phyloP scores from a whole-genome alignment of 805 yeast species.

The Debaryomyces castellii region DNA sequence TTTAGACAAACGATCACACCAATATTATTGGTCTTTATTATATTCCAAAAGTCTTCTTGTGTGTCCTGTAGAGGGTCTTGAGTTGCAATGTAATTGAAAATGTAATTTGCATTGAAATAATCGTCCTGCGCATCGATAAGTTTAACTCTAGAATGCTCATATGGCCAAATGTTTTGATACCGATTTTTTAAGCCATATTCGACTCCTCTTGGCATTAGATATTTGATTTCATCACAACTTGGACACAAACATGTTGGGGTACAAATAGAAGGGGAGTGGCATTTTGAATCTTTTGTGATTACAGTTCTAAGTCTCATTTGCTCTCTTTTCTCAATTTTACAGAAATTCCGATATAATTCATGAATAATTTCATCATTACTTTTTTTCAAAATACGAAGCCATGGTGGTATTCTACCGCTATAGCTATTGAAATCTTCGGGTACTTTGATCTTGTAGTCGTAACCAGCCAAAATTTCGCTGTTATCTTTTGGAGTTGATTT shows the following conservation, averaged over 20 bases:
- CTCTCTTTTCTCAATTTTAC: slow-evolving; percentile 38
- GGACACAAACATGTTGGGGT: slow-evolving; percentile 44
- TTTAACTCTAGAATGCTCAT: slow-evolving; percentile 47
- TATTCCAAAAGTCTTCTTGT: slow-evolving; percentile 44
- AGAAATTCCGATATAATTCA: slow-evolving; percentile 29
- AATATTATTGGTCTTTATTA: slow-evolving; percentile 33
- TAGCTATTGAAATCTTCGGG: slow-evolving; percentile 15
- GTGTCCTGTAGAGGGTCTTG: slow-evolving; percentile 45
- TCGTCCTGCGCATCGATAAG: slow-evolving; percentile 32
- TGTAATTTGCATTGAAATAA: slow-evolving; percentile 47
- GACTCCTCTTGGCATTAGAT: slow-evolving; percentile 42
- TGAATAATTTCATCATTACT: slow-evolving; percentile 20
- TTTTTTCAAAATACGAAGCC: slow-evolving; percentile 27
- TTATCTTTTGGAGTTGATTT: slow-evolving; percentile 1
- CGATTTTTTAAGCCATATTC: slow-evolving; percentile 46
- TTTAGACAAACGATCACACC: slow-evolving; percentile 37
- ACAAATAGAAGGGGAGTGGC: slow-evolving; percentile 24
- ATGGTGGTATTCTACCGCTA: slow-evolving; percentile 25
- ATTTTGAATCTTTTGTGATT: slow-evolving; percentile 16
- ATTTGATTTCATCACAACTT: slow-evolving; percentile 38
- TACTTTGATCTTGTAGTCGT: slow-evolving; percentile 22
- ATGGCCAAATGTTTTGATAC: slow-evolving; percentile 49
- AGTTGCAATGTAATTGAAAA: slow-evolving; percentile 44
- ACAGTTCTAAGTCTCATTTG: slow-evolving; percentile 36
- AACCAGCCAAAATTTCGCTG: slow-evolving; percentile 3